Conservation (phyloP, 2,329 filamentous ascomycete genomes). For the Penicillium griseofulvum region DNA sequence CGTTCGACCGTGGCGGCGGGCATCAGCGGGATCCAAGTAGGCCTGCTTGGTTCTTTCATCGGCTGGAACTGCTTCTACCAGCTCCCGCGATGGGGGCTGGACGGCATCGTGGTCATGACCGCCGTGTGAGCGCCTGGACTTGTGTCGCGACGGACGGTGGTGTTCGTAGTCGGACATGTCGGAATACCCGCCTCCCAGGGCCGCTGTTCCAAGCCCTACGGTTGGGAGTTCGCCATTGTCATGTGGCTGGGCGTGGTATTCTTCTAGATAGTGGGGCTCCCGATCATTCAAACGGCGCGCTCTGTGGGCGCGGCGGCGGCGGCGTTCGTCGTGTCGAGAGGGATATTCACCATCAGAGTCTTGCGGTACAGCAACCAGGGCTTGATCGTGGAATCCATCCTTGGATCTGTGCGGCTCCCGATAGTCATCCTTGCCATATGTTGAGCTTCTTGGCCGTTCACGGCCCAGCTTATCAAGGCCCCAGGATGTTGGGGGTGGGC, state of each 20-base stretch:
- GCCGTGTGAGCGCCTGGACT: constrained; percentile 21
- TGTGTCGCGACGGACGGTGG: constrained; percentile 16
- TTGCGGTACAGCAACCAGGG: constrained; percentile 49
- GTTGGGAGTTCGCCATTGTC: constrained; percentile 16
- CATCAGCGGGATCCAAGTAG: constrained; percentile 17
- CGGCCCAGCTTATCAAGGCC: constrained; percentile 39
- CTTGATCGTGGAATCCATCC: constrained; percentile 42
- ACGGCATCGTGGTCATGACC: constrained; percentile 19
- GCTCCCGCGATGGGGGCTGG: constrained; percentile 14
- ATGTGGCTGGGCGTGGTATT: constrained; percentile 20
- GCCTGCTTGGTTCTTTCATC: constrained; percentile 2
- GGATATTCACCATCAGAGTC: constrained; percentile 45
- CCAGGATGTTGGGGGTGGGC: constrained; percentile 40
- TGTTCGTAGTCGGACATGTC: constrained; percentile 33
- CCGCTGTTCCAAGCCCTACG: constrained; percentile 38
- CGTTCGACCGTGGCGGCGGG: constrained; percentile 23
- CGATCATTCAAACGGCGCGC: constrained; percentile 22
- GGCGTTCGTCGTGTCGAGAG: constrained; percentile 44
- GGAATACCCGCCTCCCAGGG: constrained; percentile 36
- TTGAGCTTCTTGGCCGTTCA: constrained; percentile 26
- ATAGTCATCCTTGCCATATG: constrained; percentile 29
- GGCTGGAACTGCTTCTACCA: constrained; percentile 11
- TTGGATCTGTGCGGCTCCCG: constrained; percentile 39
- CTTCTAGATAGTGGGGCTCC: constrained; percentile 19
- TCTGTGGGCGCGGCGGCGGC: constrained; percentile 37